phyloP scores from a whole-genome alignment of 176 grass and related monocot genomes.

The sorghum (Sorghum bicolor) region Sorghum_bicolor_NCBIv3 NC_012873.2:57035501-57036000 shows the following conservation, averaged over 20 bases:
- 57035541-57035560: slow-evolving; percentile 21
- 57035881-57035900: neutral
- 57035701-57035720: neutral
- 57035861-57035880: slow-evolving; percentile 15
- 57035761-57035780: slow-evolving; percentile 8
- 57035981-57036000: neutral
- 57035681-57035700: slow-evolving; percentile 20
- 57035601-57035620: slow-evolving; percentile 10
- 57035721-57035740: slow-evolving; percentile 5
- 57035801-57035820: slow-evolving; percentile 29
- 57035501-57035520: neutral
- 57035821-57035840: neutral
- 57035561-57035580: slow-evolving; percentile 41
- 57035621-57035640: slow-evolving; percentile 12
- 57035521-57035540: slow-evolving; percentile 18
- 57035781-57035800: neutral
- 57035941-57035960: neutral
- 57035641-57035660: neutral
- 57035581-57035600: slow-evolving; percentile 27
- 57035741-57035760: neutral
- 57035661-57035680: slow-evolving; percentile 10
- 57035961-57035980: slow-evolving; percentile 2
- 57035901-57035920: slow-evolving; percentile 20
- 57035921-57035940: neutral
- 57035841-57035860: slow-evolving; percentile 25